Conservation (phyloP, 108 stramenopile species). For the Hondaea fermentalgiana region DNA sequence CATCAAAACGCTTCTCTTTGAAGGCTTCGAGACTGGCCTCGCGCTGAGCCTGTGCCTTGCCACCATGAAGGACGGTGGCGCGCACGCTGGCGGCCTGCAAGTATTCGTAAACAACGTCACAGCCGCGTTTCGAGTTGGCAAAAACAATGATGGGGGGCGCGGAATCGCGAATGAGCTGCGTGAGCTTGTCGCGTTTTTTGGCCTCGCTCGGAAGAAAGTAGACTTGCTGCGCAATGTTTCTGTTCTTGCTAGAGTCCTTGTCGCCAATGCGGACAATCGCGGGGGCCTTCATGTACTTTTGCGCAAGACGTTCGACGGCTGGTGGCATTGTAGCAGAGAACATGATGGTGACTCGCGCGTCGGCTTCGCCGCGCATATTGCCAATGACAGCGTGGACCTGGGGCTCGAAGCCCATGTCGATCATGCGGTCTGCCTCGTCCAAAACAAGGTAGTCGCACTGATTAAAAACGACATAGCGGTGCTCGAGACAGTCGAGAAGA, state of each 20-base stretch:
- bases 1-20: slow-evolving; percentile 60
- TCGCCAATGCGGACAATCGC: slow-evolving; percentile 81
- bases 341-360: slow-evolving; percentile 81
- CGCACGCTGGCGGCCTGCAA: slow-evolving; percentile 67
- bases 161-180: not conserved
- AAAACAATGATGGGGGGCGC: slow-evolving; percentile 78
- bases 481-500: slow-evolving; percentile 88
- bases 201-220: slow-evolving; percentile 59
- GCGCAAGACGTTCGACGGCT: slow-evolving; percentile 82
- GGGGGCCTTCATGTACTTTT: slow-evolving; percentile 78
- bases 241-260: slow-evolving; percentile 77
- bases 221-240: slow-evolving; percentile 78
- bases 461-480: slow-evolving; percentile 84
- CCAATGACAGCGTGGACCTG: slow-evolving; percentile 82
- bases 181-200: slow-evolving; percentile 68
- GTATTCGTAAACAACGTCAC: slow-evolving; percentile 55
- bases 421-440: slow-evolving; percentile 88
- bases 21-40: slow-evolving; percentile 80
- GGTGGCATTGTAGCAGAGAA: slow-evolving; percentile 92
- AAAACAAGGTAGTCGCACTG: slow-evolving; percentile 88
- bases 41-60: slow-evolving; percentile 90
- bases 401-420: slow-evolving; percentile 86
- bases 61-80: slow-evolving; percentile 82
- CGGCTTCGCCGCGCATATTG: slow-evolving; percentile 47
- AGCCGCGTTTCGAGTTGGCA: slow-evolving; percentile 84